These are phyloP conservation scores for Crucibulum laeve DNA, from an alignment of 768 basidiomycete genomes.

Conservation along the genomic window DNA sequence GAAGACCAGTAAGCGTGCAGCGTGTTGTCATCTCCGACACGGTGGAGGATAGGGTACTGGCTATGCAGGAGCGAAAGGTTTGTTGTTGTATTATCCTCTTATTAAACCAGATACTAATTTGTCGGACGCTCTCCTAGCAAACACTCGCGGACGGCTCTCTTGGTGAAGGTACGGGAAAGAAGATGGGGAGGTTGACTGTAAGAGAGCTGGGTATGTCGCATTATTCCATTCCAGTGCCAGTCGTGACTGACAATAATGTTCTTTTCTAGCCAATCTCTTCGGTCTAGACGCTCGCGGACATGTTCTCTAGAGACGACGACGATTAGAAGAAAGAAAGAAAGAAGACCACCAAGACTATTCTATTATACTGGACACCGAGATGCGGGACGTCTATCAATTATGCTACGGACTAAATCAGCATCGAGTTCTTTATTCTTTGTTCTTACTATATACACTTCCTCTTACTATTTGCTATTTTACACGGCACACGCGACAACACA, in stretches of 20 bases:
- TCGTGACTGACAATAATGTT: neutral
- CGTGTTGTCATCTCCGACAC: slow-evolving; percentile 56
- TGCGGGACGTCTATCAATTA: too few species aligned
- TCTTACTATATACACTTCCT: too few species aligned
- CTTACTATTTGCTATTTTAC: too few species aligned
- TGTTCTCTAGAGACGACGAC: too few species aligned
- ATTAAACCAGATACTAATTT: slow-evolving; percentile 1
- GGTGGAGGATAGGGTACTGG: slow-evolving; percentile 68
- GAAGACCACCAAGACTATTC: too few species aligned
- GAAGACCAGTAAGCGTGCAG: slow-evolving; percentile 43
- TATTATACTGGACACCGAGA: too few species aligned
- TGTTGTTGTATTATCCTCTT: slow-evolving; percentile 3
- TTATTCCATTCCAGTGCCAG: neutral
- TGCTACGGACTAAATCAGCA: too few species aligned
- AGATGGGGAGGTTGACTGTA: slow-evolving; percentile 48
- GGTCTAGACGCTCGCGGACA: slow-evolving; percentile 35
- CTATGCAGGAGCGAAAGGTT: slow-evolving; percentile 59
- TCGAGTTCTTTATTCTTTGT: too few species aligned
- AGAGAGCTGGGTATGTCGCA: slow-evolving; percentile 40
- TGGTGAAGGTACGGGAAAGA: slow-evolving; percentile 58
- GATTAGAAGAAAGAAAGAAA: too few species aligned
- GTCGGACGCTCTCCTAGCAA: slow-evolving; percentile 26
- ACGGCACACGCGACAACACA: too few species aligned
- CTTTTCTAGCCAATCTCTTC: slow-evolving; percentile 33
- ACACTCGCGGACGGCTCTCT: slow-evolving; percentile 55